A percentile compares a stretch with the other conserved stretches of the same genome.
These are phyloP conservation scores for Ophiosphaerella narmari DNA, from an alignment of 2,329 filamentous ascomycete species.

Conservation along the genomic window DNA sequence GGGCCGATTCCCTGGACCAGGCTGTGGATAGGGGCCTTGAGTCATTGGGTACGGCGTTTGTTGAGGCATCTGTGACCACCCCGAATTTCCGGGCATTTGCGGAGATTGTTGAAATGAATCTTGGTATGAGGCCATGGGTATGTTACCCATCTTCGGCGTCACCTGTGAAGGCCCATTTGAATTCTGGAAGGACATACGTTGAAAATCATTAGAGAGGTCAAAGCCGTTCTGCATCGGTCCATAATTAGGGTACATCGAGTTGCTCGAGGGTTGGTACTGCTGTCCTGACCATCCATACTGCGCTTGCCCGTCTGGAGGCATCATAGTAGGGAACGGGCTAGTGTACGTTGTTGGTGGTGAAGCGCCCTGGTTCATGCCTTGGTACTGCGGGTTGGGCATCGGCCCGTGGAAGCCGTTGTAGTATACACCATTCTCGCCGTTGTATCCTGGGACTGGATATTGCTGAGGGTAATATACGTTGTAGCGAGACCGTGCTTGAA, in stretches of 20 bases:
- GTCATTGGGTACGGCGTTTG: slow-evolving; percentile 34
- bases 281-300: slow-evolving; percentile 43
- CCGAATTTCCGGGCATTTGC: slow-evolving; percentile 33
- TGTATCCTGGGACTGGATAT: slow-evolving; percentile 35
- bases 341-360: slow-evolving; percentile 38
- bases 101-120: slow-evolving; percentile 39
- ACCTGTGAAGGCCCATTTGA: slow-evolving; percentile 39
- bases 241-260: slow-evolving; percentile 36
- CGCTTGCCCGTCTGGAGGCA: slow-evolving; percentile 43
- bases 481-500: slow-evolving; percentile 73
- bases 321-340: slow-evolving; percentile 40
- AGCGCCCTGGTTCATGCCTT: slow-evolving; percentile 30
- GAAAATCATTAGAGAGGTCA: slow-evolving; percentile 52
- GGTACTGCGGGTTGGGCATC: slow-evolving; percentile 35
- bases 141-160: slow-evolving; percentile 46
- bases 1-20: slow-evolving; percentile 35
- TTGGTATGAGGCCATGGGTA: slow-evolving; percentile 40
- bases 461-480: slow-evolving; percentile 63
- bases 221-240: slow-evolving; percentile 44
- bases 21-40: slow-evolving; percentile 31
- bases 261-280: slow-evolving; percentile 33
- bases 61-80: slow-evolving; percentile 40
- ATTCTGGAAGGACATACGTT: slow-evolving; percentile 53
- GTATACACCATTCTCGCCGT: slow-evolving; percentile 46
- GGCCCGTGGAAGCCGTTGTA: slow-evolving; percentile 48